Conservation (phyloP, 495 filamentous ascomycete genomes). For the Podospora australis region DNA sequence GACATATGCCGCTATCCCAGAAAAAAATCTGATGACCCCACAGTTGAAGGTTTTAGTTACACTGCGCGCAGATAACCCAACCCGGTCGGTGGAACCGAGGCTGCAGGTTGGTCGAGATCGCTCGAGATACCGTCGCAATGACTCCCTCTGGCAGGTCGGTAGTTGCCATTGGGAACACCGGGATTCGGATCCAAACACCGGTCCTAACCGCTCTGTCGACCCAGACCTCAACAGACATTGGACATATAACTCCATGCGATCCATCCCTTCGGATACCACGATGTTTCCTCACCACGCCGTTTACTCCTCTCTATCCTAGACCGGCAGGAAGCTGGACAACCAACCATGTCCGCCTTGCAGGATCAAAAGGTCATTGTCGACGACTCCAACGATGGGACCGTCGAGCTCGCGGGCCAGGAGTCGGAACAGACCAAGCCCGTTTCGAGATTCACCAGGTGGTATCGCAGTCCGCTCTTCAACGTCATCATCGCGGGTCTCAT, state of each 20-base stretch:
- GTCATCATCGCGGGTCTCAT: conserved; percentile 50
- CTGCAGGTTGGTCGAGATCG: too few relatives aligned
- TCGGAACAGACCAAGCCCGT: conserved; percentile 19
- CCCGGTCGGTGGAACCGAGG: not conserved
- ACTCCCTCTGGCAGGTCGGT: too few relatives aligned
- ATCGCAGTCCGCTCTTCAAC: conserved; percentile 50
- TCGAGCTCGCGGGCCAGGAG: not conserved
- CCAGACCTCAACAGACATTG: too few relatives aligned
- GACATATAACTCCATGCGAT: not conserved
- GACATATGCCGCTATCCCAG: conserved; percentile 12
- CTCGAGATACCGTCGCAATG: too few relatives aligned
- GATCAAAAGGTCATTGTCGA: conserved; percentile 15
- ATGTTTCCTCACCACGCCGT: not conserved
- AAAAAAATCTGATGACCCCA: not conserved
- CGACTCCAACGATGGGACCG: conserved; percentile 8
- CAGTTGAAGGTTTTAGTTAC: not conserved
- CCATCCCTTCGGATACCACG: not conserved
- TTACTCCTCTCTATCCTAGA: too few relatives aligned
- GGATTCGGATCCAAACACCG: too few relatives aligned
- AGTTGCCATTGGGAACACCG: too few relatives aligned
- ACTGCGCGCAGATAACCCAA: not conserved
- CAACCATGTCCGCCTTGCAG: conserved; percentile 18
- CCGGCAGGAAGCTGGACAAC: conserved; percentile 5
- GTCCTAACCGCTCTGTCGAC: too few relatives aligned
- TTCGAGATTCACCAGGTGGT: conserved; percentile 35